Evolutionary conservation across 192 early-diverging fungal species (phyloP), one percentile per base, ranked within the genome.

Genomic region (Backusella tarrabulga): DNA sequence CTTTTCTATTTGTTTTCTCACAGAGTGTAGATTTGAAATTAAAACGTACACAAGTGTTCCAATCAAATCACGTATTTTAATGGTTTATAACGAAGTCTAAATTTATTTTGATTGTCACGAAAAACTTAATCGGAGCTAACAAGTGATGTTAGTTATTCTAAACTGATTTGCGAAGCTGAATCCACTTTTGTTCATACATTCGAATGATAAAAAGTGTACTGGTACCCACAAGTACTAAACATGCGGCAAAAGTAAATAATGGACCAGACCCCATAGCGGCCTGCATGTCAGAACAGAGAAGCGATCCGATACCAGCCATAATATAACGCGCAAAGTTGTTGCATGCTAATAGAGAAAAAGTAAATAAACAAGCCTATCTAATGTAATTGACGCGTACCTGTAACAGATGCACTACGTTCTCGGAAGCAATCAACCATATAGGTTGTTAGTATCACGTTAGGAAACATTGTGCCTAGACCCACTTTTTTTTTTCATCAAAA

Each of bases 401-500:
- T 84, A 6, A 76, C 83, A 32, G 83, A 84, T 34, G 83, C 79
- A 52, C 79, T 56, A 9, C 68, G 67, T 9, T 68, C 44, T 21
- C 71, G 46, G 63, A 80, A 80, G 21, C 73, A 84, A 66, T 84
- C 83, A n/a, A 84, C 77, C 41, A 84, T 77, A 23, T 84, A 84
- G 5, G 83, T 73, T 9, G 73, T 68, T 44, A 84, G 68, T 40
- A 68, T 72, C 2, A 84, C 74, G 9, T 74, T 78, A 7, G 79
- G 79, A 32, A 73, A 72, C 79, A 80, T 80, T n/a, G 78, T 29
- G 2, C 72, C 34, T 35, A 76, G 34, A 21, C 79, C 79, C 14
- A 84, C 83, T 84, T 60, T 60, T 60, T 56, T 56, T 60, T 60
- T 60, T 60, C 26, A 26, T 46, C 41, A 42, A 42, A 44, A 44